Base-by-base conservation (phyloP, 2,329 filamentous ascomycete species). In the Colletotrichum sidae region DNA sequence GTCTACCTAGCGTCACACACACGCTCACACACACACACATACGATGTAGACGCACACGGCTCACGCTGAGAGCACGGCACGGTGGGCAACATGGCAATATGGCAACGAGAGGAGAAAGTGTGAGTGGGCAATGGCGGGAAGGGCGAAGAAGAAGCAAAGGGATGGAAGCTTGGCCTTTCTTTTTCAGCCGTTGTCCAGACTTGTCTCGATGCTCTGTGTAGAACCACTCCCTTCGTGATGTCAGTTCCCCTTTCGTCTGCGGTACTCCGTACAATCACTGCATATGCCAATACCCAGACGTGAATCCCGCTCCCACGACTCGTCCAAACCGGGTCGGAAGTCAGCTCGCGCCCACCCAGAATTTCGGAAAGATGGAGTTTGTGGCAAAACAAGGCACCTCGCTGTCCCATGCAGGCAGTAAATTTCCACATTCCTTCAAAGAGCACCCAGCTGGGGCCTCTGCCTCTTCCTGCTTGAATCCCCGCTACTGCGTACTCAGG, bases 311-410 rank as follows among this genome's bases (percentile, higher is more conserved):
- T 55, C 50, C 56, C 57, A 37, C 62, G 62, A 62, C 51, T 65
- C 52, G 58, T 56, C 58, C 44, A 53, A 52, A 45, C 62, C 58
- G 57, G 62, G 57, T 65, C 62, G 62, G 62, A 56, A 56, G 62
- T 62, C 62, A 58, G 62, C 58, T 65, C 58, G 47, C 62, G 52
- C 46, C 57, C 58, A 56, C 45, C 45, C 56, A 59, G 47, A 46
- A 62, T 46, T 47, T 61, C 52, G 58, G 57, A 52, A 53, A 65
- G 62, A 65, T 65, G 57, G 62, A 65, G 62, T 65, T 65, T 62
- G 41, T 50, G 17, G 42, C 53, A 65, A 65, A 65, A 65, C 62
- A 65, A 62, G 58, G 62, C 62, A 65, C 62, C 53, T 62, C 52
- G 52, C 52, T 57, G 52, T 49, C 55, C 47, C 52, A 56, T 57